Evolutionary conservation across 164 flowering plant species (phyloP).

Genomic region (Nymphaea colorata): DNA sequence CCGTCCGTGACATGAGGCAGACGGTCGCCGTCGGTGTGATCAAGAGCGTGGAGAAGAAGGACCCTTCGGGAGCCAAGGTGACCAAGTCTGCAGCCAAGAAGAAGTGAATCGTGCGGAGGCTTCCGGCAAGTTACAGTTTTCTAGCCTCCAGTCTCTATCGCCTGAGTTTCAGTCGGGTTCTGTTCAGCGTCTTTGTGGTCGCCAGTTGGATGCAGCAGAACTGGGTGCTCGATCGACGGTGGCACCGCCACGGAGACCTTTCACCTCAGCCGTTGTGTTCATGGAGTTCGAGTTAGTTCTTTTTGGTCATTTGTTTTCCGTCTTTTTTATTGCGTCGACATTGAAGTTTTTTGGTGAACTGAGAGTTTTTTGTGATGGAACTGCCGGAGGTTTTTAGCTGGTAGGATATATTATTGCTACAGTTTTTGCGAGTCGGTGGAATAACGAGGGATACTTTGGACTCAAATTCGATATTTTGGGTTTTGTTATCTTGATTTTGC

Average conservation of each 20-base stretch:
- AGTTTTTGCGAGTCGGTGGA: not conserved
- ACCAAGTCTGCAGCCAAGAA: conserved; percentile 19
- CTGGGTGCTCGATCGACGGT: conserved; percentile 5
- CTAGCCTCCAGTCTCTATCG: not conserved
- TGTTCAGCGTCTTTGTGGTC: not conserved
- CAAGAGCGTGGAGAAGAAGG: conserved; percentile 17
- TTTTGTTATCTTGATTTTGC: no score
- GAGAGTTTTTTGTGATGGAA: not conserved
- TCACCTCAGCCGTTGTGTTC: not conserved
- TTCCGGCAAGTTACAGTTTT: not conserved
- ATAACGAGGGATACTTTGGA: not conserved
- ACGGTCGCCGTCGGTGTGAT: conserved; percentile 14
- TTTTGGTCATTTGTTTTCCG: not conserved
- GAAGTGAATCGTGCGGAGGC: conserved; percentile 9
- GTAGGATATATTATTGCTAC: not conserved
- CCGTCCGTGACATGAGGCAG: conserved; percentile 18
- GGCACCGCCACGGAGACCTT: not conserved
- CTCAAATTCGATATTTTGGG: not conserved
- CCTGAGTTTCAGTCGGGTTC: not conserved
- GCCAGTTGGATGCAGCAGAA: not conserved
- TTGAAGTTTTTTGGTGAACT: no score
- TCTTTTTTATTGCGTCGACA: not conserved
- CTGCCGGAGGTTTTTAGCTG: not conserved
- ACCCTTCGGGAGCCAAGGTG: conserved; percentile 16
- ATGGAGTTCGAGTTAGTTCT: not conserved